Percentiles rank a stretch among this genome's conserved stretches.
These are phyloP conservation scores for Cucumis cinereus DNA, from an alignment of 306 rosid genomes.

Conservation along the genomic window DNA sequence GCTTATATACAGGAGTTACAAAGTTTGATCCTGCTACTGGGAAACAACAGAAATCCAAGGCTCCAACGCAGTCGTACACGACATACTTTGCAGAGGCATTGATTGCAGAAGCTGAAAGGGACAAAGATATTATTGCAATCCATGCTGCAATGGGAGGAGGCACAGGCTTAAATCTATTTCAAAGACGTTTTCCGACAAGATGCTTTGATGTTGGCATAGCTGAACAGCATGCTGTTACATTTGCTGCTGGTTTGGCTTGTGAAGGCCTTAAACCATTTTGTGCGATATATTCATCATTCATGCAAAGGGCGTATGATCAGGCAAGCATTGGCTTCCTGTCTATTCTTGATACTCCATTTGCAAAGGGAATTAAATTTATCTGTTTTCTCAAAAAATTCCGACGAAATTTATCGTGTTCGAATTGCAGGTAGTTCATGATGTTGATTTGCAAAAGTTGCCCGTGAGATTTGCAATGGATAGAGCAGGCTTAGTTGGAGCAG, in stretches of 20 bases:
- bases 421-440: slow-evolving; percentile 89
- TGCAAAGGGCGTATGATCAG: slow-evolving; percentile 98
- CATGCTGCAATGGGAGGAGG: slow-evolving; percentile 99
- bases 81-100: slow-evolving; percentile 95
- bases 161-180: slow-evolving; percentile 95
- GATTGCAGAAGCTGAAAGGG: slow-evolving; percentile 86
- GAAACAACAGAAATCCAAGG: slow-evolving; percentile 62
- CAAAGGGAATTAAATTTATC: neutral
- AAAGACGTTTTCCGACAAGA: slow-evolving; percentile 73
- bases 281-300: slow-evolving; percentile 86
- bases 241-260: slow-evolving; percentile 91
- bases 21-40: slow-evolving; percentile 92
- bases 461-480: slow-evolving; percentile 97
- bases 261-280: slow-evolving; percentile 93
- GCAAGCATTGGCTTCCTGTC: slow-evolving; percentile 15
- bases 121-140: slow-evolving; percentile 72
- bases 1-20: slow-evolving; percentile 53
- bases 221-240: slow-evolving; percentile 96
- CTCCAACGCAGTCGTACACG: slow-evolving; percentile 69
- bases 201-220: slow-evolving; percentile 98
- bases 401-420: neutral
- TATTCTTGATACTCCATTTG: neutral
- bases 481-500: slow-evolving; percentile 96
- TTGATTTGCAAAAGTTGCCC: slow-evolving; percentile 85
- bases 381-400: neutral